A percentile compares a stretch with the other conserved stretches of the same genome.
These are phyloP conservation scores for Apocynum venetum DNA, from an alignment of 257 asterid genomes.

Conservation along the genomic window DNA sequence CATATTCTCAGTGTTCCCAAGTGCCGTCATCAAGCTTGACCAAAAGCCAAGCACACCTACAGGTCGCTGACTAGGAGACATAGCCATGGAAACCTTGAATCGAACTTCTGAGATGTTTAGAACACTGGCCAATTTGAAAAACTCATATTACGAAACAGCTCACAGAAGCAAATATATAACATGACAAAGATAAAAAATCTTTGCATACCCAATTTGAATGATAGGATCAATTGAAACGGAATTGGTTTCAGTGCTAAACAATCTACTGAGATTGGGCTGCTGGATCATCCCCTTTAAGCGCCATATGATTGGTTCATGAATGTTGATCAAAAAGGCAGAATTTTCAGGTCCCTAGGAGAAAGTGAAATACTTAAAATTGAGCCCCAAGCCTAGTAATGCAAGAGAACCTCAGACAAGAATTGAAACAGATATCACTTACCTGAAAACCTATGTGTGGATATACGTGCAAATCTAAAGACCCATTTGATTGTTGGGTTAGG, in stretches of 20 bases:
- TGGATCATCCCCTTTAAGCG: constrained; percentile 89
- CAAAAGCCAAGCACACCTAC: constrained; percentile 99
- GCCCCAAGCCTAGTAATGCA: neutral
- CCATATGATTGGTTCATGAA: constrained; percentile 98
- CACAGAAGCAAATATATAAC: constrained; percentile 3
- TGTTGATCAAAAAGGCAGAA: constrained; percentile 83
- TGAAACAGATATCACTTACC: constrained; percentile 40
- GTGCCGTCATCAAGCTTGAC: constrained; percentile 99
- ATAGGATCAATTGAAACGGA: constrained; percentile 97
- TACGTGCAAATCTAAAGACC: constrained; percentile 78
- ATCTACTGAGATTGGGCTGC: constrained; percentile 66
- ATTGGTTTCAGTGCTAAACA: constrained; percentile 56
- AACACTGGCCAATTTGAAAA: constrained; percentile 63
- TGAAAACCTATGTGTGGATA: constrained; percentile 96
- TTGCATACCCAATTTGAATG: constrained; percentile 79
- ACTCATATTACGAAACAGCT: constrained; percentile 1
- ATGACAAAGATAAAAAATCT: constrained; percentile 11
- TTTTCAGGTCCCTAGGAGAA: constrained; percentile 82
- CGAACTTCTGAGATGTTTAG: constrained; percentile 90
- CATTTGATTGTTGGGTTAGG: constrained; percentile 90
- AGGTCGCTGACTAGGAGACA: constrained; percentile 99
- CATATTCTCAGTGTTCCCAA: constrained; percentile 98
- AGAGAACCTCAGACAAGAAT: constrained; percentile 20
- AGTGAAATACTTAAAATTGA: constrained; percentile 8
- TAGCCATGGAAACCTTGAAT: constrained; percentile 91